A percentile compares a stretch with the other conserved stretches of the same genome.
These are phyloP conservation scores for Pichia sp. DNA, from an alignment of 1,139 yeast species.

Conservation along the genomic window DNA sequence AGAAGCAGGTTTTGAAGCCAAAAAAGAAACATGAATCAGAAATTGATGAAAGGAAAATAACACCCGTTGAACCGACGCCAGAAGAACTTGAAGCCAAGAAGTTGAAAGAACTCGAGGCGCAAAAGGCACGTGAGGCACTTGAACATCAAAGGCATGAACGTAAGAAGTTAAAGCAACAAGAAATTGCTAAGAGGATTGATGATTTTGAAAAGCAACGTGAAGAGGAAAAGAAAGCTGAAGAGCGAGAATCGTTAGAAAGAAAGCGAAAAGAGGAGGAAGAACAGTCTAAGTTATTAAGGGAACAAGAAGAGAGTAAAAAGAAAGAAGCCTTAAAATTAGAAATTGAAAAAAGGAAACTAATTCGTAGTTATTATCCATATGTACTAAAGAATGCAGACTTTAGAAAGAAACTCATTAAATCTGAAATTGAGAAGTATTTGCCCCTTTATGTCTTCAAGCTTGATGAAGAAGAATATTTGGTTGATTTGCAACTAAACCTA, in stretches of 20 bases:
- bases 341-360: slow-evolving; percentile 35
- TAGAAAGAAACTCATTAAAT: slow-evolving; percentile 23
- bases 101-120: slow-evolving; percentile 30
- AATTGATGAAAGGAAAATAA: slow-evolving; percentile 20
- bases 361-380: slow-evolving; percentile 55
- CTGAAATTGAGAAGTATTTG: slow-evolving; percentile 35
- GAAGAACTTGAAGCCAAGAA: slow-evolving; percentile 33
- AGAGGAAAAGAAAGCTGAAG: slow-evolving; percentile 36
- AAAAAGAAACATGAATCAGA: slow-evolving; percentile 26
- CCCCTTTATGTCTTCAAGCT: slow-evolving; percentile 45
- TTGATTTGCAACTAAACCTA: slow-evolving; percentile 63
- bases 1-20: background rate
- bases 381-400: slow-evolving; percentile 53
- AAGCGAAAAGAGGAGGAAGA: slow-evolving; percentile 31
- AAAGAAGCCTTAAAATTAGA: slow-evolving; percentile 34
- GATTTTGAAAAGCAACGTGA: slow-evolving; percentile 36
- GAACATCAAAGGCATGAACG: slow-evolving; percentile 31
- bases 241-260: slow-evolving; percentile 31
- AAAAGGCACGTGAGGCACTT: slow-evolving; percentile 33
- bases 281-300: slow-evolving; percentile 26
- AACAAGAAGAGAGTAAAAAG: slow-evolving; percentile 30
- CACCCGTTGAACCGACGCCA: slow-evolving; percentile 15
- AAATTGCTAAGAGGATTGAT: slow-evolving; percentile 30
- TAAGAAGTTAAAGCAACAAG: slow-evolving; percentile 31
- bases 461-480: slow-evolving; percentile 40